Conservation (phyloP, 176 grass and related monocot genomes). For the Microstegium vimineum region DNA sequence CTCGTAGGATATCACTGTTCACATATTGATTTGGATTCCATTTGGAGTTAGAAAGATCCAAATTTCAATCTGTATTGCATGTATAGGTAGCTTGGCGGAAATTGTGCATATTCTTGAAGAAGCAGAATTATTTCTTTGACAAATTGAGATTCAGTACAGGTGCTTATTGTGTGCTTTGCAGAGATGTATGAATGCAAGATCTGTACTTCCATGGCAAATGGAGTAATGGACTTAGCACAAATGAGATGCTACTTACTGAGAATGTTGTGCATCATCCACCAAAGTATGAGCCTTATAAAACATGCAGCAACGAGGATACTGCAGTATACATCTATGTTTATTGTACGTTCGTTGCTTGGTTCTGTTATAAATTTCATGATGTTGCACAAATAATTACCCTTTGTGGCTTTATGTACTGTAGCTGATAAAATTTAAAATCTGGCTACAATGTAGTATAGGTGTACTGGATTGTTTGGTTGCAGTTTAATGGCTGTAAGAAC, state of each 20-base stretch:
- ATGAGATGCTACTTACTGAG: background rate
- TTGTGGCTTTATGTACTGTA: background rate
- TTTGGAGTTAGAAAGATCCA: background rate
- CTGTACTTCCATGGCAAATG: background rate
- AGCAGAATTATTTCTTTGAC: background rate
- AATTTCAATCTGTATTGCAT: background rate
- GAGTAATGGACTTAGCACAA: background rate
- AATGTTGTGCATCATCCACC: background rate
- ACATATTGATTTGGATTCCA: background rate
- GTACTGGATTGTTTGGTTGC: background rate
- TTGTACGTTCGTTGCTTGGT: background rate
- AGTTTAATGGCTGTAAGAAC: background rate
- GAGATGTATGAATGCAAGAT: constrained; percentile 4
- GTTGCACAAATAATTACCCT: background rate
- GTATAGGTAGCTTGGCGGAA: background rate
- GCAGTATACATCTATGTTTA: background rate
- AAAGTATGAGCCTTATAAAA: constrained; percentile 1
- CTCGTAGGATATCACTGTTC: background rate
- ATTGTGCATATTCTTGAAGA: background rate
- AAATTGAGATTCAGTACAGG: background rate
- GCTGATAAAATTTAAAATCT: background rate
- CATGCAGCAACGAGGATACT: background rate
- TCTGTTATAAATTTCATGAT: background rate
- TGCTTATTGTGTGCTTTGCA: background rate
- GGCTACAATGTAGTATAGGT: background rate